Evolutionary conservation across 2,329 filamentous ascomycete species (phyloP).

Genomic region (Penicillium decumbens): DNA sequence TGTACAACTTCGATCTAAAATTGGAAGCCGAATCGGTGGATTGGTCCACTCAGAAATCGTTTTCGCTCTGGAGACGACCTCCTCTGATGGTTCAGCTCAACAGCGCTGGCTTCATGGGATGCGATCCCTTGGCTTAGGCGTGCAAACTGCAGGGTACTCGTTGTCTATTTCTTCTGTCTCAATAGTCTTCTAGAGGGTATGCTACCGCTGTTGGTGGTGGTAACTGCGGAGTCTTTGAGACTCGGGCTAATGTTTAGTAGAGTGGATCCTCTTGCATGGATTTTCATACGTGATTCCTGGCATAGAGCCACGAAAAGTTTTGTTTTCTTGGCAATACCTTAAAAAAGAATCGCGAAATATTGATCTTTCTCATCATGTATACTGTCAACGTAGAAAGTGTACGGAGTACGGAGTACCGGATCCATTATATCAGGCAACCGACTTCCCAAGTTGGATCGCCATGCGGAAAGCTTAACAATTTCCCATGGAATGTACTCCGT

Average conservation of each 20-base stretch:
- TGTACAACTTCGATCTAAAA: slow-evolving; percentile 39
- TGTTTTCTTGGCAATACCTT: neutral
- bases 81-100: slow-evolving; percentile 24
- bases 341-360: neutral
- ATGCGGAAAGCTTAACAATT: neutral
- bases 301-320: neutral
- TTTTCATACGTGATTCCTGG: neutral
- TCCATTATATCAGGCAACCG: too few relatives aligned
- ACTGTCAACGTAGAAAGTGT: neutral
- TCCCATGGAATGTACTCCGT: neutral
- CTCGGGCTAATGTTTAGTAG: neutral
- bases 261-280: neutral
- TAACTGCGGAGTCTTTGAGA: neutral
- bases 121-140: neutral
- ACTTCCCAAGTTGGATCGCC: too few relatives aligned
- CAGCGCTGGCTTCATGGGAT: neutral
- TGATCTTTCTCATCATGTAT: neutral
- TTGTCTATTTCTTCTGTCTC: neutral
- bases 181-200: neutral
- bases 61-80: slow-evolving; percentile 37
- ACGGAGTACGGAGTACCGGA: too few relatives aligned
- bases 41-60: slow-evolving; percentile 31
- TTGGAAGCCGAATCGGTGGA: slow-evolving; percentile 26
- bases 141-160: neutral
- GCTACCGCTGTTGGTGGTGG: neutral